phyloP scores from a whole-genome alignment of 2,329 filamentous ascomycete species.

The Hypocreales sp. region DNA sequence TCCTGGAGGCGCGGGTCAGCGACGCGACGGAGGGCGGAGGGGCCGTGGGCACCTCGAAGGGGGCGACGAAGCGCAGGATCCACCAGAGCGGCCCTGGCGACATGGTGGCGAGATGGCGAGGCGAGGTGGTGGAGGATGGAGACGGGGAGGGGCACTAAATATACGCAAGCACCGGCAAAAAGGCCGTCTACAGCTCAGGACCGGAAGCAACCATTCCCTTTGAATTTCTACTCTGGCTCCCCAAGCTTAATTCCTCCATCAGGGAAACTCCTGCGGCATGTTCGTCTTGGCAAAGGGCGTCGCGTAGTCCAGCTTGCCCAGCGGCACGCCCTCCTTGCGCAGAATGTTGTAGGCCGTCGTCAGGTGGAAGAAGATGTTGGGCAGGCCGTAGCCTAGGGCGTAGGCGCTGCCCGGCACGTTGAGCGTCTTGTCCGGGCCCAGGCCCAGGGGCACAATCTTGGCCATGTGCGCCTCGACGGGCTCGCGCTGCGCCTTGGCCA shows the following conservation, averaged over 20 bases:
- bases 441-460: constrained; percentile 12
- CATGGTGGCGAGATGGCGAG: no score
- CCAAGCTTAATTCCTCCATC: no score
- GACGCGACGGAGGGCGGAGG: neutral
- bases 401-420: constrained; percentile 21
- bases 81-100: constrained; percentile 15
- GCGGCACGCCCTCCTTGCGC: constrained; percentile 41
- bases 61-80: constrained; percentile 17
- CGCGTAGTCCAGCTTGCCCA: constrained; percentile 46
- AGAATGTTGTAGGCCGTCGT: constrained; percentile 44
- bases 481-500: constrained; percentile 17
- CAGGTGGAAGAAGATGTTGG: constrained; percentile 51
- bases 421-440: constrained; percentile 14
- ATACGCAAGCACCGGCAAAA: no score
- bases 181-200: no score
- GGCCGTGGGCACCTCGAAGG: constrained; percentile 22
- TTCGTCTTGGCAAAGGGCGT: constrained; percentile 17
- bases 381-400: constrained; percentile 30
- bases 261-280: no score
- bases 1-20: constrained; percentile 12
- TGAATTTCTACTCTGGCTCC: no score
- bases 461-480: constrained; percentile 15
- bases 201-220: no score
- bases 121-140: no score
- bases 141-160: no score